Evolutionary conservation across 495 filamentous ascomycete species (phyloP), one percentile per base, ranked within the genome.

Genomic region (Tetracladium marchalianum): DNA sequence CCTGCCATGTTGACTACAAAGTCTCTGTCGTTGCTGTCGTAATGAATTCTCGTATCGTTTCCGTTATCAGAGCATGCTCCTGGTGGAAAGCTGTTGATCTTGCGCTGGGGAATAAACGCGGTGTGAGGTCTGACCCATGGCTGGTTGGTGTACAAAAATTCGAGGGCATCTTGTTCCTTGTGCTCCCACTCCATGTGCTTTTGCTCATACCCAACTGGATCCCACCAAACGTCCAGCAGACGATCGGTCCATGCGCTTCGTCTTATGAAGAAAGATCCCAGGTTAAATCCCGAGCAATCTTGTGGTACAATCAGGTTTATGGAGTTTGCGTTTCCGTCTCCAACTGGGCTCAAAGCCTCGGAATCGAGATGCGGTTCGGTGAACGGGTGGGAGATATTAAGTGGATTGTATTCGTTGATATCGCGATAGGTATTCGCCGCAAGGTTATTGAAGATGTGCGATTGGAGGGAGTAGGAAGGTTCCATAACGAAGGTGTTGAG

Each of bases 1-100:
- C 93, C 93, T 1, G 92, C 92, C 90, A 97, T 96, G 60, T 97
- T 99, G 52, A 99, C 90, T n/a, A 96, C 54, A 55, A 99, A 93
- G 62, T 99, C 92, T 13, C 85, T 75, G 38, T 89, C 89, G 31
- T 77, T 69, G 63, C 93, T 75, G 35, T 84, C 72, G 62, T 97
- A 99, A 62, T 97, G 94, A 31, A 95, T 80, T 4, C 73, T 68
- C 0, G 76, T 71, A 57, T 95, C 82, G 41, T 81, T 76, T 11
- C 70, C 75, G 41, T 85, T 81, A 18, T 90, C 85, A 11, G 81
- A 78, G 64, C 92, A 99, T 1, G 93, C 92, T 1, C 89, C 90
- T 2, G 75, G 75, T 1, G 92, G 93, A 64, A 95, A 99, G 18
- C 84, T 84, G 71, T 97, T 99, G 69, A 96, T 85, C 63, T 77